phyloP scores from a whole-genome alignment of 2,329 filamentous ascomycete species.

The Fusarium sterilihyphosum region DNA sequence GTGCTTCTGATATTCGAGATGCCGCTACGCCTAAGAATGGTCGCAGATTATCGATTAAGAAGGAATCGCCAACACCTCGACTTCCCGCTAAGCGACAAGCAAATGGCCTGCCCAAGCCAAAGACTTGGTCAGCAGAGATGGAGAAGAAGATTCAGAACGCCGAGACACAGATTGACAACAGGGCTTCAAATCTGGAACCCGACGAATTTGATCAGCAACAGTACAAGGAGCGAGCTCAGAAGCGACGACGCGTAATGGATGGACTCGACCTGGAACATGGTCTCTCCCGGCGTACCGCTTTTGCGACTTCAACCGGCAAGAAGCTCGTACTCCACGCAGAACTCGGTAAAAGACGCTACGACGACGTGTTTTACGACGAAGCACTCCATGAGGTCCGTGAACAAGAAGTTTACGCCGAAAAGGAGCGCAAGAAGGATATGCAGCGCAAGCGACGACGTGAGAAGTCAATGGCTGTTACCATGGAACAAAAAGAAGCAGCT shows the following conservation, averaged over 20 bases:
- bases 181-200: slow-evolving; percentile 58
- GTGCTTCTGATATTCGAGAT: slow-evolving; percentile 62
- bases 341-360: slow-evolving; percentile 79
- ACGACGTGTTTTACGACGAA: slow-evolving; percentile 79
- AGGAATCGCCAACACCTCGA: slow-evolving; percentile 58
- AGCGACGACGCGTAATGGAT: slow-evolving; percentile 75
- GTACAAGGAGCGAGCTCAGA: slow-evolving; percentile 68
- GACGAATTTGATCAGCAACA: slow-evolving; percentile 55
- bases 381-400: slow-evolving; percentile 89
- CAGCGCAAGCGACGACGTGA: slow-evolving; percentile 95
- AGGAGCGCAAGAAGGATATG: slow-evolving; percentile 99
- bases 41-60: slow-evolving; percentile 63
- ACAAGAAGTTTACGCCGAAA: slow-evolving; percentile 91
- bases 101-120: slow-evolving; percentile 73
- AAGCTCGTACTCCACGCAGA: slow-evolving; percentile 75
- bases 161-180: slow-evolving; percentile 55
- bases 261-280: slow-evolving; percentile 70
- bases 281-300: slow-evolving; percentile 70
- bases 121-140: slow-evolving; percentile 65
- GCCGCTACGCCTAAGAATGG: slow-evolving; percentile 59
- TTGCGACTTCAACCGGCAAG: slow-evolving; percentile 64
- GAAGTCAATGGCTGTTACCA: slow-evolving; percentile 93
- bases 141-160: slow-evolving; percentile 53
- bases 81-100: slow-evolving; percentile 67
- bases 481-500: slow-evolving; percentile 88